Percentiles rank a stretch among this genome's conserved stretches.
Conservation (phyloP, 805 yeast genomes). For the Ogataea minuta region DNA sequence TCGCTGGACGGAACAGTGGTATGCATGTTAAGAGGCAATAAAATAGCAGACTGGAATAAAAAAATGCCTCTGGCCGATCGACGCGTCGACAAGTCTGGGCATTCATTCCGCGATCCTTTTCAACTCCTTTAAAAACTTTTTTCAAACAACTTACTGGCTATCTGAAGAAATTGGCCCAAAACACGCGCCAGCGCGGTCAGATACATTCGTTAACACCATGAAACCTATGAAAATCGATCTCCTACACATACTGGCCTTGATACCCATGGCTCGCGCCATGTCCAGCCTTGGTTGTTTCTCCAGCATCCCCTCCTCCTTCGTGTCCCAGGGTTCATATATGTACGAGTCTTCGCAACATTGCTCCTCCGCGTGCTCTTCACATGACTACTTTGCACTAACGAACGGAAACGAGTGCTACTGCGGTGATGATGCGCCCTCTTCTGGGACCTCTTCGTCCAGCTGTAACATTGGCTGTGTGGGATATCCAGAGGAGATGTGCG, state of each 20-base stretch:
- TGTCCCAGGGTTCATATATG: conserved; percentile 45
- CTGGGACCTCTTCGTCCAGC: conserved; percentile 27
- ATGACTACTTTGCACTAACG: conserved; percentile 49
- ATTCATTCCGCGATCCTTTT: conserved; percentile 6
- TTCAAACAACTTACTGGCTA: conserved; percentile 6
- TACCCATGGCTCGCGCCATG: conserved; percentile 7
- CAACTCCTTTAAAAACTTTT: conserved; percentile 12
- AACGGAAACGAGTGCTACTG: conserved; percentile 65
- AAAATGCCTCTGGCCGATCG: too few relatives aligned
- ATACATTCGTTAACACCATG: conserved; percentile 2
- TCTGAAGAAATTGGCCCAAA: not conserved
- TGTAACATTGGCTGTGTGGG: conserved; percentile 58
- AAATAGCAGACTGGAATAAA: too few relatives aligned
- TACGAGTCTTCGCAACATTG: conserved; percentile 65
- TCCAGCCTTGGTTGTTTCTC: conserved; percentile 39
- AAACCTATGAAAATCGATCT: not conserved
- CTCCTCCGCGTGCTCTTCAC: conserved; percentile 37
- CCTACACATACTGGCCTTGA: conserved; percentile 5
- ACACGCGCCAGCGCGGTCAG: conserved; percentile 6
- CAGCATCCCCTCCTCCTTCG: conserved; percentile 35
- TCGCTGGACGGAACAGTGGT: conserved; percentile 34
- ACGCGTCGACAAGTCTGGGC: conserved; percentile 5
- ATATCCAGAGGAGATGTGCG: conserved; percentile 62
- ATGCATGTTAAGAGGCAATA: conserved; percentile 27
- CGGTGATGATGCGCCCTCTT: conserved; percentile 46